Evolutionary conservation across 164 flowering plant genomes (phyloP), one percentile per base, ranked within the genome.

Genomic region (Sedum album): DNA sequence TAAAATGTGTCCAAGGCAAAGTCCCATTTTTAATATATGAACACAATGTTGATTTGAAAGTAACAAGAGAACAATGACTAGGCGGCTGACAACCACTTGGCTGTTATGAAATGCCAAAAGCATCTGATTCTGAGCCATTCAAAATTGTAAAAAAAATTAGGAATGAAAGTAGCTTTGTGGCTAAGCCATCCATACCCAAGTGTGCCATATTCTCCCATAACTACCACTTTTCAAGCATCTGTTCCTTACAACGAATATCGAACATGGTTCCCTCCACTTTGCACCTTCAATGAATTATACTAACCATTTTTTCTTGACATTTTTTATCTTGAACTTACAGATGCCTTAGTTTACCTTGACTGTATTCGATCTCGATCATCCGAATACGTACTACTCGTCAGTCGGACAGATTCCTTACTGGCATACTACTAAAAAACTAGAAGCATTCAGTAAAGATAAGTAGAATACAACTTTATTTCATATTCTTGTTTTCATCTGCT

Each of bases 71-170:
- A 17, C 15, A 44, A 17, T 44, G 15, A 44, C 48, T 1, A 4
- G 15, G 18, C 48, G 15, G 17, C 48, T 44, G 48, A 44, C 46
- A 0, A 41, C 46, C 11, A 44, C 20, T 1, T 44, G 18, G 48
- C 15, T 44, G 48, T n/a, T 30, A 4, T 35, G 38, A 3, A 21
- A 30, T 49, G 38, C 57, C 17, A 30, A 21, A 66, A 72, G 79
- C 79, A 79, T 79, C 81, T 69, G 79, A 79, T 79, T 76, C 81
- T 63, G 55, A 4, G 26, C n/a, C 25, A 79, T 79, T 76, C 81
- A 31, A 15, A 20, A 44, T 31, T 30, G 33, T 20, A 48, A 31
- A 38, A 60, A 36, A 53, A 26, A 21, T 31, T 20, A 33, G 33
- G 66, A 69, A 69, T 25, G 68, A 67, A 73, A 76, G 73, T 53